Conservation (phyloP, 1,284 basidiomycete species). For the Ustilago crameri region DNA sequence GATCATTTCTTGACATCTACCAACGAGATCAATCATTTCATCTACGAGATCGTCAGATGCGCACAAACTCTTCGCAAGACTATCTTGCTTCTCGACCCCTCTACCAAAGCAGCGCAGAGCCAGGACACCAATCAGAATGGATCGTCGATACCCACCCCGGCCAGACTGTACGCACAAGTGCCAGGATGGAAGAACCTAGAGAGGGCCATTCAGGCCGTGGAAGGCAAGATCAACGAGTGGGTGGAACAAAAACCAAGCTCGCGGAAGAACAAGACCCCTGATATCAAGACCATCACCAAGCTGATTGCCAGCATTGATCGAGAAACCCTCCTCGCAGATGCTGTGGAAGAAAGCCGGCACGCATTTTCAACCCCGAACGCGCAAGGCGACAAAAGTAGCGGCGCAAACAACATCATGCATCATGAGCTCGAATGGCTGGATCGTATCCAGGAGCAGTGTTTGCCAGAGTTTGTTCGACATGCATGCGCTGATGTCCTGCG, state of each 20-base stretch:
- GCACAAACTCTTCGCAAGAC: slow-evolving; percentile 29
- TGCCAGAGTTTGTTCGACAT: slow-evolving; percentile 44
- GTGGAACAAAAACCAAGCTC: slow-evolving; percentile 33
- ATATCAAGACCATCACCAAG: slow-evolving; percentile 41
- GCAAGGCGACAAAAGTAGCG: neutral
- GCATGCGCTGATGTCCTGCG: slow-evolving; percentile 38
- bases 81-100: slow-evolving; percentile 32
- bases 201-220: slow-evolving; percentile 45
- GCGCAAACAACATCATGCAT: slow-evolving; percentile 5
- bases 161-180: slow-evolving; percentile 32
- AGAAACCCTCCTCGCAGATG: slow-evolving; percentile 45
- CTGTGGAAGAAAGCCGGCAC: slow-evolving; percentile 17
- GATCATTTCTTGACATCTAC: slow-evolving; percentile 50
- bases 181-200: slow-evolving; percentile 47
- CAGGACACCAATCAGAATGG: neutral
- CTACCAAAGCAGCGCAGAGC: neutral
- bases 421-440: slow-evolving; percentile 51
- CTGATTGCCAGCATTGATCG: slow-evolving; percentile 54
- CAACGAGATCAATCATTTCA: slow-evolving; percentile 48
- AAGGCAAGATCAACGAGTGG: slow-evolving; percentile 44
- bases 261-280: slow-evolving; percentile 25
- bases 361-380: neutral
- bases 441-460: slow-evolving; percentile 45
- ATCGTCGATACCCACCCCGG: slow-evolving; percentile 9
- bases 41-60: slow-evolving; percentile 59